phyloP scores from a whole-genome alignment of 306 rosid genomes.

The Cicer yamashitae region DNA sequence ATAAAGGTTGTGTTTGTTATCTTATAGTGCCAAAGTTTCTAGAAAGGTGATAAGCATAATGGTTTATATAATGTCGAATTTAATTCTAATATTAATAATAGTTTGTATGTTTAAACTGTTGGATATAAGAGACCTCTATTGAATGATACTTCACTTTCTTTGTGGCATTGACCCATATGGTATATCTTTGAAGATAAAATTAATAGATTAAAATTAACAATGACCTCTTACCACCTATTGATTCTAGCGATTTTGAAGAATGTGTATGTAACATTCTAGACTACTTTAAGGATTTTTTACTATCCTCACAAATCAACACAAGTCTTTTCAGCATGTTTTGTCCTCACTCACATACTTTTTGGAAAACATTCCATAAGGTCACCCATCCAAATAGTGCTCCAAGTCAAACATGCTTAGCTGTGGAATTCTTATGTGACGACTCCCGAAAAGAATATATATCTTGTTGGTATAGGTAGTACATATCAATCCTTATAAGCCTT shows the following conservation, averaged over 20 bases:
- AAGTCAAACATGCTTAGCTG: no score
- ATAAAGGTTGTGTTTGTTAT: neutral
- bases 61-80: neutral
- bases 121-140: neutral
- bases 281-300: no score
- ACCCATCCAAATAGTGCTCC: no score
- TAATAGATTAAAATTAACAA: neutral
- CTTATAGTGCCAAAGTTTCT: neutral
- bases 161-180: neutral
- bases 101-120: neutral
- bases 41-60: neutral
- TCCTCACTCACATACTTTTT: no score
- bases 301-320: no score
- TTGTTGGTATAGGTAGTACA: no score
- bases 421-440: no score
- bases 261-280: neutral
- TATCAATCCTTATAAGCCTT: no score
- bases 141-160: neutral
- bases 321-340: no score
- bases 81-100: neutral
- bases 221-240: neutral
- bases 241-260: neutral
- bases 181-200: neutral
- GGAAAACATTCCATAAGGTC: no score
- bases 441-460: no score